Conservation (phyloP, 139 green algal species). For the Haematococcus lacustris region DNA sequence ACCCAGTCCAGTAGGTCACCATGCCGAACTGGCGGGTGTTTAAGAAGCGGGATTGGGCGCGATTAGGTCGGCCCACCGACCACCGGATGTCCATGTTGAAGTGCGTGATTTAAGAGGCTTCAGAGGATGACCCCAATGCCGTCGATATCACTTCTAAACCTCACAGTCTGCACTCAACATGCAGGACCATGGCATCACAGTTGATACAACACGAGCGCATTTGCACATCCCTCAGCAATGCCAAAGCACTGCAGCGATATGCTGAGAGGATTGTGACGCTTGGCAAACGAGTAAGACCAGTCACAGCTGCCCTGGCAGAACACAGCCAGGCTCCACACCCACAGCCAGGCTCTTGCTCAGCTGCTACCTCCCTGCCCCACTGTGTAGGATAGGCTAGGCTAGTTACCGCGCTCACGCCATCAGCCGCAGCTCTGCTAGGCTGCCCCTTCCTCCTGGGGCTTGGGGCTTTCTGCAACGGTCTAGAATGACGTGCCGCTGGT, state of each 20-base stretch:
- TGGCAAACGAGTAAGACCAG: conserved; percentile 66
- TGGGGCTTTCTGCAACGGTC: background rate
- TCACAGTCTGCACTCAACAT: background rate
- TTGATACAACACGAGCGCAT: conserved; percentile 89
- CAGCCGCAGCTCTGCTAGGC: too few species aligned
- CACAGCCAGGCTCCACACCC: too few species aligned
- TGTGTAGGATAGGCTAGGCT: too few species aligned
- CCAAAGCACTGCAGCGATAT: conserved; percentile 73
- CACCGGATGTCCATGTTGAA: background rate
- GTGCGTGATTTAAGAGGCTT: too few species aligned
- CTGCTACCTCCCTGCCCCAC: too few species aligned
- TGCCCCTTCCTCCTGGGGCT: too few species aligned
- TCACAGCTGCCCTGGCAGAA: too few species aligned
- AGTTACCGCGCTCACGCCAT: too few species aligned
- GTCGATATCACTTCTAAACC: background rate
- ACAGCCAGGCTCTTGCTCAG: too few species aligned
- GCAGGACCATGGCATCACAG: conserved; percentile 91
- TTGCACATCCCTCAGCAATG: conserved; percentile 82
- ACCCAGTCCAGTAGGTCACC: too few species aligned
- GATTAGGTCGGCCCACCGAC: background rate
- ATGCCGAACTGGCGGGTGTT: background rate
- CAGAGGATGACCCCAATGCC: background rate
- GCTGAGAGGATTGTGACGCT: conserved; percentile 76
- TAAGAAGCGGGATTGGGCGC: background rate
- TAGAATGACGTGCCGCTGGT: background rate